A percentile compares a stretch with the other conserved stretches of the same genome.
Conservation (phyloP, 495 filamentous ascomycete species). For the Neurospora sublineolata region DNA sequence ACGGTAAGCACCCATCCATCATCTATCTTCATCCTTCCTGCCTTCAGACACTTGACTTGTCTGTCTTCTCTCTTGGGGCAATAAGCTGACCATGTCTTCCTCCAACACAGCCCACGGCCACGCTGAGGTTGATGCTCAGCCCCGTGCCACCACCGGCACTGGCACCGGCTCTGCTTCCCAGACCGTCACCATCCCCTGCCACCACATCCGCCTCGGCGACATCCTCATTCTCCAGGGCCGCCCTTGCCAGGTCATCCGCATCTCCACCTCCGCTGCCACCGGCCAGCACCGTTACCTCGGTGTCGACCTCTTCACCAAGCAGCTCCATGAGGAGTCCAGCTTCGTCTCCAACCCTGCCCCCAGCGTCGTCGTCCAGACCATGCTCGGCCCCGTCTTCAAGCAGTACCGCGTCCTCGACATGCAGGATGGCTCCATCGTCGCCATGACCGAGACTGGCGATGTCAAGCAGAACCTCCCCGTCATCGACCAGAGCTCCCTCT, state of each 20-base stretch:
- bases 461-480: slow-evolving; percentile 94
- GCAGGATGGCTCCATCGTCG: slow-evolving; percentile 60
- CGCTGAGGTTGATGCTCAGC: slow-evolving; percentile 39
- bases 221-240: slow-evolving; percentile 98
- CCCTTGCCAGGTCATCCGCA: slow-evolving; percentile 99
- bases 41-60: neutral
- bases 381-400: slow-evolving; percentile 99
- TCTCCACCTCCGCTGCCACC: slow-evolving; percentile 94
- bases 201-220: slow-evolving; percentile 98
- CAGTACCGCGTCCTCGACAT: slow-evolving; percentile 99
- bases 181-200: slow-evolving; percentile 95
- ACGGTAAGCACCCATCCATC: slow-evolving; percentile 35
- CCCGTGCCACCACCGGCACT: slow-evolving; percentile 21
- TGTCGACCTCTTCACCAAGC: slow-evolving; percentile 98
- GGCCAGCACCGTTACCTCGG: slow-evolving; percentile 99
- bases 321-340: slow-evolving; percentile 96
- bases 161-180: slow-evolving; percentile 34
- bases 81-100: slow-evolving; percentile 36
- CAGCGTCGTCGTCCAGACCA: slow-evolving; percentile 96
- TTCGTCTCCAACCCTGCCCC: slow-evolving; percentile 95
- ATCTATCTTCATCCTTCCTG: neutral
- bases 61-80: neutral
- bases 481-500: slow-evolving; percentile 84
- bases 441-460: slow-evolving; percentile 59
- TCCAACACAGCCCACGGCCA: slow-evolving; percentile 36